Percentiles rank a stretch among this genome's conserved stretches.
Conservation (phyloP, 352 stramenopile genomes). For the Phytophthora hibernalis region DNA sequence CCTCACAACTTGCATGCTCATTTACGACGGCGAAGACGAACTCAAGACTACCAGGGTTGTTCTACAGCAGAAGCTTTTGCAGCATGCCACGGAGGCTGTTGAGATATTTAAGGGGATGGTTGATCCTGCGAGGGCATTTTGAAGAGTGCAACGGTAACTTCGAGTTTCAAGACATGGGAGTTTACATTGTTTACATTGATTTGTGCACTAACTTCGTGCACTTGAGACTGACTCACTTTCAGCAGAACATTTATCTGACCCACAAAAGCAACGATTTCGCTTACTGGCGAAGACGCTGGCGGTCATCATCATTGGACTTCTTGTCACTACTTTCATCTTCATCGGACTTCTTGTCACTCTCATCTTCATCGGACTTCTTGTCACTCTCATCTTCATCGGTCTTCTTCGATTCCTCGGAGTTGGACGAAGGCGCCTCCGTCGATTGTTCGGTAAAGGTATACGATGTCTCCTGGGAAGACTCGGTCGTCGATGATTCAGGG, state of each 20-base stretch:
- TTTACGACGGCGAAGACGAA: constrained; percentile 18
- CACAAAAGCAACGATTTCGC: not conserved
- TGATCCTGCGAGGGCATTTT: constrained; percentile 22
- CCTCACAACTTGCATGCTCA: constrained; percentile 27
- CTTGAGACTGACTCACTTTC: not conserved
- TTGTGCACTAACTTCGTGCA: not conserved
- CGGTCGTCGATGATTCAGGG: not conserved
- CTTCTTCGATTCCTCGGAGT: constrained; percentile 4
- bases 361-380: not conserved
- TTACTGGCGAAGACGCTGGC: not conserved
- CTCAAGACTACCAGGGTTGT: constrained; percentile 8
- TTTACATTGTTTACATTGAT: too few relatives aligned
- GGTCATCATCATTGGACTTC: not conserved
- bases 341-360: not conserved
- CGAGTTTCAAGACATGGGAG: not conserved
- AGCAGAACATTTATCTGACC: too few relatives aligned
- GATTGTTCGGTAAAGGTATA: not conserved
- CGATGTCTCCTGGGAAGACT: not conserved
- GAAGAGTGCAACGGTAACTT: not conserved
- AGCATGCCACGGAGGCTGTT: constrained; percentile 19
- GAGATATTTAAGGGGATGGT: constrained; percentile 20
- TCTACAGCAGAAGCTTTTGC: constrained; percentile 18
- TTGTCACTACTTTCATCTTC: too few relatives aligned
- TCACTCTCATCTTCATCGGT: not conserved
- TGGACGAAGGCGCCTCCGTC: constrained; percentile 1